These are phyloP conservation scores for Claviceps spartinae DNA, from an alignment of 2,329 filamentous ascomycete genomes.

Conservation along the genomic window DNA sequence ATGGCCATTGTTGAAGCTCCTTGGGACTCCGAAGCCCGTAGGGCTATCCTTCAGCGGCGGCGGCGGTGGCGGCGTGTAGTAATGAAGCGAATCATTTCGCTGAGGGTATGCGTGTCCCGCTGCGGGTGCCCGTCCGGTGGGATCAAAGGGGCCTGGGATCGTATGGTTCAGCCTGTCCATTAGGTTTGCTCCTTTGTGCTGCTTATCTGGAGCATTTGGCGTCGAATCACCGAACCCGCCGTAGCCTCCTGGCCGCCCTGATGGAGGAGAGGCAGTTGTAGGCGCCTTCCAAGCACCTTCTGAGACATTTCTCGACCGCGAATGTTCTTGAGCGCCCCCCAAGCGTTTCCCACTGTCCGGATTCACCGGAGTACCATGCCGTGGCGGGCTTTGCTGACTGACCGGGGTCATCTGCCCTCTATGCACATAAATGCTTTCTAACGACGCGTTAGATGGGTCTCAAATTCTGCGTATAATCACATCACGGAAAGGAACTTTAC, in stretches of 20 bases:
- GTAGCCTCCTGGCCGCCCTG: conserved; percentile 31
- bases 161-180: conserved; percentile 52
- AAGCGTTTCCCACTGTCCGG: conserved; percentile 31
- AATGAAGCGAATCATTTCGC: conserved; percentile 16
- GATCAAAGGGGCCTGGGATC: conserved; percentile 52
- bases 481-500: conserved; percentile 22
- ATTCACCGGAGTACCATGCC: conserved; percentile 49
- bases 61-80: conserved; percentile 4
- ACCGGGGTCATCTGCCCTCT: conserved; percentile 49
- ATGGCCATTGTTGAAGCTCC: conserved; percentile 22
- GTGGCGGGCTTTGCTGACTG: conserved; percentile 46
- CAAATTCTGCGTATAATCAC: not conserved
- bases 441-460: not conserved
- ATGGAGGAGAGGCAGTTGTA: not conserved
- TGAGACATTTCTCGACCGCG: conserved; percentile 18
- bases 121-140: conserved; percentile 23
- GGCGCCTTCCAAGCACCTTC: not conserved
- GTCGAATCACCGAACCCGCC: conserved; percentile 26
- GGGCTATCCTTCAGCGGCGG: conserved; percentile 39
- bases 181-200: conserved; percentile 22
- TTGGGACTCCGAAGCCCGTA: conserved; percentile 41
- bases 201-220: conserved; percentile 6
- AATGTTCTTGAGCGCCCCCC: conserved; percentile 31
- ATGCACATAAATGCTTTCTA: conserved; percentile 25
- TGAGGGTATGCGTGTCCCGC: conserved; percentile 21